Evolutionary conservation across 352 stramenopile species (phyloP).

Genomic region (Pythium brachiatum): DNA sequence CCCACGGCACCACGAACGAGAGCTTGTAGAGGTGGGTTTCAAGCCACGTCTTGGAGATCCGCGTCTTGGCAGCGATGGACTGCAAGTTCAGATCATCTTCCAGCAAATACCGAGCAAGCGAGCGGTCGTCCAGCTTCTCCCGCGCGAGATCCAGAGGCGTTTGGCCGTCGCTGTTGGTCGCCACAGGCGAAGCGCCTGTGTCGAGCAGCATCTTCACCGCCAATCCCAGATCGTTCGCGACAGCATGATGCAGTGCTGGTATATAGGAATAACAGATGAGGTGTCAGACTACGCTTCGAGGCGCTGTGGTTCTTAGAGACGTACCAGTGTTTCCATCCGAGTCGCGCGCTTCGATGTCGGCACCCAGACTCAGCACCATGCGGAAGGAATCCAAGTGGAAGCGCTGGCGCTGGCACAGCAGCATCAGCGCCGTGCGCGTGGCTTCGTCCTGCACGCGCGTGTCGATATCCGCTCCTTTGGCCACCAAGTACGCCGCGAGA

Average conservation of each 20-base stretch:
- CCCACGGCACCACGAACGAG: constrained; percentile 71
- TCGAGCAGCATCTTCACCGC: constrained; percentile 73
- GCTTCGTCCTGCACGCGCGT: constrained; percentile 40
- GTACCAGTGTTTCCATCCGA: constrained; percentile 66
- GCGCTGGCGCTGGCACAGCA: constrained; percentile 61
- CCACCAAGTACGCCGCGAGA: constrained; percentile 69
- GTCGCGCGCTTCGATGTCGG: constrained; percentile 51
- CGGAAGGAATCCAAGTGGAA: constrained; percentile 82
- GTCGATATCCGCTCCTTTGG: constrained; percentile 70
- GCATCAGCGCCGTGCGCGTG: constrained; percentile 64
- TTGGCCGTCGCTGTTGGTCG: constrained; percentile 40
- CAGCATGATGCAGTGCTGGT: constrained; percentile 63
- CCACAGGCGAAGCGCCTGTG: constrained; percentile 39
- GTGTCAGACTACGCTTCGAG: background rate
- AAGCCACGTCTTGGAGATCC: constrained; percentile 52
- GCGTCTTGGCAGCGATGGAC: constrained; percentile 34
- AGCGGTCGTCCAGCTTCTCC: constrained; percentile 33
- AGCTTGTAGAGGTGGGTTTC: constrained; percentile 71
- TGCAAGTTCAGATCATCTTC: constrained; percentile 57
- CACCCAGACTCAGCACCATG: constrained; percentile 75
- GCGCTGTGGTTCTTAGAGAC: too few relatives aligned
- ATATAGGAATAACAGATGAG: background rate
- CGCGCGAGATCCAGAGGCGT: constrained; percentile 53
- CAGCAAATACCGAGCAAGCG: constrained; percentile 43
- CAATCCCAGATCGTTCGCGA: constrained; percentile 55